A percentile compares a stretch with the other conserved stretches of the same genome.
phyloP scores from a whole-genome alignment of 208 protist genomes.

The Leishmania major region DNA sequence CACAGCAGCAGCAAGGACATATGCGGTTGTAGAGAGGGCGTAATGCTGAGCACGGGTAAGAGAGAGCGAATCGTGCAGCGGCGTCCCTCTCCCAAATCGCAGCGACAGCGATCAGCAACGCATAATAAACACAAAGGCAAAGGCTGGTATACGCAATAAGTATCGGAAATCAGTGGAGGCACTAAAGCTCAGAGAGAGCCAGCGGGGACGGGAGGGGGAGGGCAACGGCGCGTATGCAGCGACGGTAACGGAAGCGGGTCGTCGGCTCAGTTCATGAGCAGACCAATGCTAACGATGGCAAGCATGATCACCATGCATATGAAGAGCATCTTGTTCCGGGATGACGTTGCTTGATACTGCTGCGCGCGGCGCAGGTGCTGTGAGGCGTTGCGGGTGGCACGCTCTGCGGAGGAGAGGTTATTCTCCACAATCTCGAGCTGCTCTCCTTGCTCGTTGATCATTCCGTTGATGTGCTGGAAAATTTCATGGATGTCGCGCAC shows the following conservation, averaged over 20 bases:
- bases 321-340: slow-evolving; percentile 59
- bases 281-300: slow-evolving; percentile 35
- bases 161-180: not conserved
- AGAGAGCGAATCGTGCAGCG: not conserved
- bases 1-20: not conserved
- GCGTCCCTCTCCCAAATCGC: not conserved
- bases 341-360: slow-evolving; percentile 60
- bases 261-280: slow-evolving; percentile 18
- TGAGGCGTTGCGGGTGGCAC: slow-evolving; percentile 66
- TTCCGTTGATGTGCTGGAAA: slow-evolving; percentile 83
- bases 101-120: not conserved
- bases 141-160: not conserved
- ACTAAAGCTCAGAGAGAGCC: not conserved
- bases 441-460: slow-evolving; percentile 84
- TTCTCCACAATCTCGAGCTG: slow-evolving; percentile 71
- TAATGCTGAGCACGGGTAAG: not conserved
- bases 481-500: slow-evolving; percentile 89
- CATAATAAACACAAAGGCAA: not conserved
- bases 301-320: slow-evolving; percentile 65
- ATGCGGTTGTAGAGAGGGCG: not conserved
- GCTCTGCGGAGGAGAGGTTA: slow-evolving; percentile 59
- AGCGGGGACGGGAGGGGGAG: not conserved
- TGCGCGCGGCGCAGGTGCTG: slow-evolving; percentile 67
- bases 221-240: not conserved
- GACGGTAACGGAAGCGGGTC: not conserved